Evolutionary conservation across 441 rosid species (phyloP), one percentile per base, ranked within the genome.

Genomic region (Euphorbia schlechtendalii): DNA sequence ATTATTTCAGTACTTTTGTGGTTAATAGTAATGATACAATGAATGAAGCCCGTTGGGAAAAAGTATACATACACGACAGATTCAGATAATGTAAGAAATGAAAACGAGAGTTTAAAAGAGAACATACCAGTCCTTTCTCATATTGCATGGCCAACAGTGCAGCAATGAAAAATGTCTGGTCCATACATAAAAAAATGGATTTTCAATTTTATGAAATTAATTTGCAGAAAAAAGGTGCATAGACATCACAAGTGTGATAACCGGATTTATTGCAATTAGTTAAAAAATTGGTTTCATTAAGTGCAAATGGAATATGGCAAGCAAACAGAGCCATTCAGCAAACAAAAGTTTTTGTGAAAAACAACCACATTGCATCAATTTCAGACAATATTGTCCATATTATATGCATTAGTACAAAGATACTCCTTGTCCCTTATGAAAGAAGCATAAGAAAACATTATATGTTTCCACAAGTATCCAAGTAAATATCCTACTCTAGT

Each of bases 131-230:
- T 62, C 90, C 89, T 79, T 87, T 94, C 78, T 84, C 80, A 55
- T 94, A 94, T 75, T 94, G 99, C 97, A 94, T 94, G 66, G 99
- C 96, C 86, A 90, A 83, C 59, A 90, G 90, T 21, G 93, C 97
- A 71, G 96, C 99, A 70, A 88, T 87, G 70, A 94, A 90, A 81
- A 94, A 90, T 55, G 97, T 90, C 99, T 90, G 87, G 64, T 53
- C 69, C 77, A 65, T 59, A 69, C 41, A 78, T 59, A 66, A 55
- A 64, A 52, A 27, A 27, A 27, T 15, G 62, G 59, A 65, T 57
- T 49, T 46, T 68, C 56, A 49, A 45, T 52, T 24, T 68, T 41
- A 61, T 41, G 55, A 72, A 48, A 21, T 67, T 4, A 28, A 8
- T 24, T 18, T 34, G 62, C 12, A 18, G 13, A 57, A 20, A 56